These are phyloP conservation scores for Aspergillus bombycis DNA, from an alignment of 2,329 filamentous ascomycete genomes.

Conservation along the genomic window DNA sequence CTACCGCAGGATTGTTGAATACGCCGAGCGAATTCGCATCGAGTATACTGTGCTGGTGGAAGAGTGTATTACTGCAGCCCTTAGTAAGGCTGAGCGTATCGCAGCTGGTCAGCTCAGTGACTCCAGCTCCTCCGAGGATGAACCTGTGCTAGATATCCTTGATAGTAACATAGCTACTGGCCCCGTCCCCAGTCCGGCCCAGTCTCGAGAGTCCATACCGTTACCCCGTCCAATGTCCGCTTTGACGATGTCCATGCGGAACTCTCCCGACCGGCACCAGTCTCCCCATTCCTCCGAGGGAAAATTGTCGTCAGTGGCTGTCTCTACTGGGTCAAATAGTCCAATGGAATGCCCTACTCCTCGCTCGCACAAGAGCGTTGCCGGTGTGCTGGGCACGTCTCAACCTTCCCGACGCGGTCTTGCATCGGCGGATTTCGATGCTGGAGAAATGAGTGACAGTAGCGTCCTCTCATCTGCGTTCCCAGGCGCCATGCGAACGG, in stretches of 20 bases:
- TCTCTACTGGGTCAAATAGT: constrained; percentile 84
- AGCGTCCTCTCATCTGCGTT: constrained; percentile 81
- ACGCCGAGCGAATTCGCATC: constrained; percentile 90
- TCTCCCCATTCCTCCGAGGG: constrained; percentile 49
- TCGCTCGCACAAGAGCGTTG: constrained; percentile 71
- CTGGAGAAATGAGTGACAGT: constrained; percentile 78
- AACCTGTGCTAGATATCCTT: constrained; percentile 46
- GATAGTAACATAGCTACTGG: constrained; percentile 15
- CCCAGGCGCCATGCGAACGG: constrained; percentile 72
- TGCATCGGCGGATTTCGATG: constrained; percentile 81
- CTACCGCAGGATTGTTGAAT: constrained; percentile 90
- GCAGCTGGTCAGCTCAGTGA: constrained; percentile 83
- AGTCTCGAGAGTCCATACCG: constrained; percentile 13
- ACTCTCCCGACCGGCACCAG: constrained; percentile 54
- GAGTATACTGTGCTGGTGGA: constrained; percentile 93
- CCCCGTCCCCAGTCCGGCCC: constrained; percentile 11
- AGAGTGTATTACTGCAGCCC: constrained; percentile 90
- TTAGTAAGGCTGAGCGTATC: constrained; percentile 86
- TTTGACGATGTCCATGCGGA: constrained; percentile 60
- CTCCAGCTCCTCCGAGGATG: constrained; percentile 66
- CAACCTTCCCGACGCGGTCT: constrained; percentile 72
- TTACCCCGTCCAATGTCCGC: constrained; percentile 45
- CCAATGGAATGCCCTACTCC: constrained; percentile 90
- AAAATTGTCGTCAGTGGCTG: constrained; percentile 64
- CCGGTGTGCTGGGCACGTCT: constrained; percentile 60